These are phyloP conservation scores for Salix suchowensis DNA, from an alignment of 345 rosid species.

Conservation along the genomic window DNA sequence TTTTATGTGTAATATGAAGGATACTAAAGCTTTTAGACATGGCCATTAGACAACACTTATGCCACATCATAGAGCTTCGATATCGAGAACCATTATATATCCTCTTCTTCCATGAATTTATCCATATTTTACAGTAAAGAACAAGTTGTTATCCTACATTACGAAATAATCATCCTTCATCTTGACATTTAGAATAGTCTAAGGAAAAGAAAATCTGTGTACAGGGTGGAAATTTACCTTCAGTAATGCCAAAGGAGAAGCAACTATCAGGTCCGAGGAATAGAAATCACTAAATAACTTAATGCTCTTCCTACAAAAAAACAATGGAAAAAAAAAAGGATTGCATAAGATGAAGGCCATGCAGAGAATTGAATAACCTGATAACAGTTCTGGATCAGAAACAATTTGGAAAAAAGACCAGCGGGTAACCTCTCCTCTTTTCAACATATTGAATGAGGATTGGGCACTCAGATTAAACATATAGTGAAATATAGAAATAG, in stretches of 20 bases:
- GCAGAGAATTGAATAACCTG: neutral
- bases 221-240: conserved; percentile 41
- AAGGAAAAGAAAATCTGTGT: neutral
- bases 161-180: too few relatives aligned
- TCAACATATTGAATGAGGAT: too few relatives aligned
- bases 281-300: conserved; percentile 78
- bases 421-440: neutral
- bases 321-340: conserved; percentile 4
- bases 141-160: too few relatives aligned
- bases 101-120: too few relatives aligned
- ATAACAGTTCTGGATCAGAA: neutral
- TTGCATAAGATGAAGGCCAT: neutral
- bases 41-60: too few relatives aligned
- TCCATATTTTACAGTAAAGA: too few relatives aligned
- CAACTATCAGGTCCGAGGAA: conserved; percentile 83
- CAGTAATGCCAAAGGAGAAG: conserved; percentile 72
- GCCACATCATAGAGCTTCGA: too few relatives aligned
- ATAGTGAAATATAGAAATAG: too few relatives aligned
- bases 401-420: neutral
- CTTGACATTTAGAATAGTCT: neutral
- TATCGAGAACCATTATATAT: too few relatives aligned
- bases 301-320: conserved; percentile 62
- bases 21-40: too few relatives aligned
- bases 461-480: too few relatives aligned
- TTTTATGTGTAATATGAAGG: too few relatives aligned